A percentile compares a stretch with the other conserved stretches of the same genome.
phyloP scores from a whole-genome alignment of 2,329 filamentous ascomycete species.

The Talaromyces islandicus region DNA sequence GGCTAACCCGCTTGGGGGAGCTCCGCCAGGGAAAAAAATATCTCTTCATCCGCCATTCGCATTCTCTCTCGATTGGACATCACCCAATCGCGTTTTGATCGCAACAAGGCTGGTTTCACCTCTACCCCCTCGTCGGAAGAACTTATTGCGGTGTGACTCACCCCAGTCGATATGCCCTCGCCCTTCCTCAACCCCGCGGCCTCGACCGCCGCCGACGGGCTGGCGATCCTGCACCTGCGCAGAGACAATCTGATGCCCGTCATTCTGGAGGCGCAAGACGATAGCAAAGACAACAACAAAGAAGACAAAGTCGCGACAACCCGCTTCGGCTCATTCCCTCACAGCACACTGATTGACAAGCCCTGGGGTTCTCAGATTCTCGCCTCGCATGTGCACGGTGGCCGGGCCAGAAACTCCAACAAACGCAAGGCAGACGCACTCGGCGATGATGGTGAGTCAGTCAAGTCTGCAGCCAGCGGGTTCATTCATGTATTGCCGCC shows the following conservation, averaged over 20 bases:
- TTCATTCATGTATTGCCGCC: conserved; percentile 45
- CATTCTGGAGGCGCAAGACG: conserved; percentile 58
- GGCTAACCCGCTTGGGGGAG: conserved; percentile 5
- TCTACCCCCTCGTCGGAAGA: background rate
- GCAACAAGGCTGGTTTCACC: background rate
- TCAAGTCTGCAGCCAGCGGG: conserved; percentile 34
- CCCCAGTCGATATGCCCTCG: conserved; percentile 46
- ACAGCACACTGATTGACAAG: conserved; percentile 67
- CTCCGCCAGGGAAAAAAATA: conserved; percentile 4
- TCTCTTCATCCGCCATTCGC: background rate
- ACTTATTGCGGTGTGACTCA: too few species aligned
- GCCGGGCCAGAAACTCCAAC: conserved; percentile 46
- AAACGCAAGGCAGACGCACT: conserved; percentile 44
- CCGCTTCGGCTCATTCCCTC: conserved; percentile 84
- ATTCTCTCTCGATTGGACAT: too few species aligned
- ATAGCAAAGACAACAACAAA: conserved; percentile 63
- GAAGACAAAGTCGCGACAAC: conserved; percentile 83
- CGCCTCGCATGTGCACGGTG: conserved; percentile 82
- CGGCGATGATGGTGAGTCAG: conserved; percentile 17
- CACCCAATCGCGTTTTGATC: background rate
- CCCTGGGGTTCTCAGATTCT: conserved; percentile 91
- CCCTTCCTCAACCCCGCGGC: conserved; percentile 72
- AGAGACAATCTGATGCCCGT: conserved; percentile 78
- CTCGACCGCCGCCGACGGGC: conserved; percentile 55
- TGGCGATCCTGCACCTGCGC: conserved; percentile 82